Evolutionary conservation across 768 basidiomycete species (phyloP).

Genomic region (Boletus edulis): DNA sequence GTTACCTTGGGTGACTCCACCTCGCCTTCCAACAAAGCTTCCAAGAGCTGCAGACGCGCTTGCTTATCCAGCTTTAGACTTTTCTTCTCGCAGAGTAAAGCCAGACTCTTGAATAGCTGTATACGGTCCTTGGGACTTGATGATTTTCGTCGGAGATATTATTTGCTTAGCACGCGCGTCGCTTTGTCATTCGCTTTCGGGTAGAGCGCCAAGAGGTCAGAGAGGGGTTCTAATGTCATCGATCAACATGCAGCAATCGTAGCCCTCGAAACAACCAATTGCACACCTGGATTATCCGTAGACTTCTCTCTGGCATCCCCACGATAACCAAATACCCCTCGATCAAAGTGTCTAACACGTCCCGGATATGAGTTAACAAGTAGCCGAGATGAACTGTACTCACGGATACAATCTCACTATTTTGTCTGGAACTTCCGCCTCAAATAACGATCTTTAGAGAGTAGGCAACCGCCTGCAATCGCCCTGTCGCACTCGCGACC

Average conservation of each 20-base stretch:
- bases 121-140: conserved; percentile 15
- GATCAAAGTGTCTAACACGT: conserved; percentile 16
- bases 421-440: conserved; percentile 24
- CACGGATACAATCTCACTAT: conserved; percentile 25
- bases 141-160: conserved; percentile 11
- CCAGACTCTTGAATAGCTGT: conserved; percentile 8
- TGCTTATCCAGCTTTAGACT: neutral
- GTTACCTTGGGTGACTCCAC: conserved; percentile 3
- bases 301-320: neutral
- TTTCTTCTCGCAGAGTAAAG: neutral
- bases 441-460: conserved; percentile 20
- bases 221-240: conserved; percentile 13
- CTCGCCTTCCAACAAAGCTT: conserved; percentile 3
- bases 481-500: neutral
- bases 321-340: conserved; percentile 5
- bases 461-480: neutral
- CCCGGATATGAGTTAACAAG: neutral
- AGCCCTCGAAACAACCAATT: too few relatives aligned
- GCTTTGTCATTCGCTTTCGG: conserved; percentile 13
- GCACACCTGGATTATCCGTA: conserved; percentile 3
- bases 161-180: neutral
- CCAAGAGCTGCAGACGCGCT: neutral
- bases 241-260: neutral
- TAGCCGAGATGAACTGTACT: neutral
- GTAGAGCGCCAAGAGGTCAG: neutral